Conservation (phyloP, 306 rosid genomes). For the Fagus sylvatica region DNA sequence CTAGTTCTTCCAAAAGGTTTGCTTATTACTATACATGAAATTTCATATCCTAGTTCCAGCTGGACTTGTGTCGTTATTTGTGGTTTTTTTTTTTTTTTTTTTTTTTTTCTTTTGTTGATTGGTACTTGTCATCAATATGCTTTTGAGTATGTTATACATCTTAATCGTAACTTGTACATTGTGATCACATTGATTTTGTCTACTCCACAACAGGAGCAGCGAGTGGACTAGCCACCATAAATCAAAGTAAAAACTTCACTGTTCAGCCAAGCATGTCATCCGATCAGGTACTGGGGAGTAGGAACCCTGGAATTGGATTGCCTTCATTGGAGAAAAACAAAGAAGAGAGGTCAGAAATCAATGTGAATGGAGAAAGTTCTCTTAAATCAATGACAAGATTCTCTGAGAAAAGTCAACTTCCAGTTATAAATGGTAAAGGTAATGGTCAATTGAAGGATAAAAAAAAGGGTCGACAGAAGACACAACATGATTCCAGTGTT, state of each 20-base stretch:
- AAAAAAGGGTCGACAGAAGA: constrained; percentile 34
- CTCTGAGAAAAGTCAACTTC: constrained; percentile 37
- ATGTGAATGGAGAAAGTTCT: constrained; percentile 34
- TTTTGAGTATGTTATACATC: constrained; percentile 6
- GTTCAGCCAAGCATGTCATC: constrained; percentile 44
- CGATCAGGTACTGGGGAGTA: constrained; percentile 32
- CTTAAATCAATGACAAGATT: constrained; percentile 40
- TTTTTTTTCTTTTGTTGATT: constrained; percentile 10
- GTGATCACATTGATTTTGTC: constrained; percentile 31
- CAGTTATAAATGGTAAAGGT: constrained; percentile 34
- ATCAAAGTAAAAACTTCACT: constrained; percentile 48
- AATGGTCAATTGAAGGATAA: constrained; percentile 24
- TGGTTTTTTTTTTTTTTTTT: constrained; percentile 3
- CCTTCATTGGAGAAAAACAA: constrained; percentile 42
- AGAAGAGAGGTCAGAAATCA: constrained; percentile 43
- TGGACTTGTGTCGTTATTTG: constrained; percentile 10
- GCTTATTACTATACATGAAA: constrained; percentile 12
- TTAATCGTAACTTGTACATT: constrained; percentile 25
- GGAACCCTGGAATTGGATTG: constrained; percentile 41
- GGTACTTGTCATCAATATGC: not conserved
- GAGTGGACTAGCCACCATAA: constrained; percentile 32
- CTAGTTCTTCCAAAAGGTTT: constrained; percentile 79
- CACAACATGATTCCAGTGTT: constrained; percentile 40
- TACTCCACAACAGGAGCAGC: constrained; percentile 47
- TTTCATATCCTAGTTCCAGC: constrained; percentile 23